Base-by-base conservation (phyloP, 371 early-diverging fungal species). In the Cokeromyces recurvatus region DNA sequence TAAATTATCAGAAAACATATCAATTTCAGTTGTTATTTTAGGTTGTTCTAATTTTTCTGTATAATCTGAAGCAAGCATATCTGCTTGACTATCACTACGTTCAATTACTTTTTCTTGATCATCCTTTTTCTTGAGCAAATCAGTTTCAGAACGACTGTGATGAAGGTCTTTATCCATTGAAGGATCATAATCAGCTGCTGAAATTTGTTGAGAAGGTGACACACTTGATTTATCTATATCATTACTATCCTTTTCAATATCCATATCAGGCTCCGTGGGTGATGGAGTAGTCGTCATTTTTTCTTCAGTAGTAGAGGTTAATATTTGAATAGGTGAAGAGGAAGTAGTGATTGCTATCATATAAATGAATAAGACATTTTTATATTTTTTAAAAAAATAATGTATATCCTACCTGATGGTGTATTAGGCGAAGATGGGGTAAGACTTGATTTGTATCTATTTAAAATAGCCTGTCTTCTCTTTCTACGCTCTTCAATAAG, bases 141-240 rank as follows among this genome's bases (percentile, higher is more conserved):
- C 74, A 7, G 73, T 68, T 7, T 80, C 71, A 3, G 62, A 68
- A 4, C 49, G 55, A 6, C 66, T 45, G 29, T 59, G 60, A 39
- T 40, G 55, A 42, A 70, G 64, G 34, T 73, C 78, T 17, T 62
- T 59, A 42, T 77, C 80, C 41, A 60, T 49, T 1, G 66, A 64
- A 21, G 90, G 90, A 55, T 89, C 83, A 53, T 89, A 87, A 64
- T 87, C 88, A 25, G 85, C 87, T 23, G 87, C 88, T 27, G 82
- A 82, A 20, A 86, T 51, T 53, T 53, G 48, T 9, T 59, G 38
- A 37, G 61, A 66, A 40, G 65, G 78, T 51, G 69, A 71, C 42
- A 72, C 71, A 54, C 46, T 43, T 19, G 29, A 16, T 27, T 43
- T 41, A 12, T 21, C 29, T 4, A 9, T n/a, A 34, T 9, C 4